Conservation (phyloP, 495 filamentous ascomycete genomes). For the Aspergillus mulundensis region DNA sequence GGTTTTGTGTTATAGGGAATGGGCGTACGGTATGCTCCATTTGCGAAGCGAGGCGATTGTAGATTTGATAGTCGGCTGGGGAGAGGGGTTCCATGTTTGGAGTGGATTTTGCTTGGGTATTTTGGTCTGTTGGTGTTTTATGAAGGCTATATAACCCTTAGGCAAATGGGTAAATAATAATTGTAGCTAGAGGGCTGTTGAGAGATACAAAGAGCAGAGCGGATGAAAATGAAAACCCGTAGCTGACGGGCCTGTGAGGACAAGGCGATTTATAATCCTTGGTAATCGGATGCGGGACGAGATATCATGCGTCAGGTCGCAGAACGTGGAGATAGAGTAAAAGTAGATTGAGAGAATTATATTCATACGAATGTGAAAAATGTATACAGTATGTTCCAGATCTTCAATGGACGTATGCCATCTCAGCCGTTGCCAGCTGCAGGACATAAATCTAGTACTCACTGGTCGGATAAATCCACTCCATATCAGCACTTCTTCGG, state of each 20-base stretch:
- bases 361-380: neutral
- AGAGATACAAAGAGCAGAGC: no score
- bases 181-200: neutral
- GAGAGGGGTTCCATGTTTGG: constrained; percentile 29
- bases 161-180: no score
- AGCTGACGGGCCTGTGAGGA: neutral
- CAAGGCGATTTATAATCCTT: neutral
- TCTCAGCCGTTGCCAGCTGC: constrained; percentile 29
- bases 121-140: neutral
- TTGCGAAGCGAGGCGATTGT: constrained; percentile 69
- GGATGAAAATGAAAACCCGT: no score
- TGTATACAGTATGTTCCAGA: constrained; percentile 34
- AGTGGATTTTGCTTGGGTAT: neutral
- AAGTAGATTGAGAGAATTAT: neutral
- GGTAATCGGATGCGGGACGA: neutral
- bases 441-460: constrained; percentile 51
- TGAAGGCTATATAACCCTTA: no score
- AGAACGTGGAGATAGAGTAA: neutral
- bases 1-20: neutral
- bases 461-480: constrained; percentile 34
- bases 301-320: no score
- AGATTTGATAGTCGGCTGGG: constrained; percentile 53
- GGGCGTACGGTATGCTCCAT: constrained; percentile 71
- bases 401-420: constrained; percentile 51
- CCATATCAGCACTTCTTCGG: constrained; percentile 77